phyloP scores from a whole-genome alignment of 2,329 filamentous ascomycete species.

The Phialophora expanda region DNA sequence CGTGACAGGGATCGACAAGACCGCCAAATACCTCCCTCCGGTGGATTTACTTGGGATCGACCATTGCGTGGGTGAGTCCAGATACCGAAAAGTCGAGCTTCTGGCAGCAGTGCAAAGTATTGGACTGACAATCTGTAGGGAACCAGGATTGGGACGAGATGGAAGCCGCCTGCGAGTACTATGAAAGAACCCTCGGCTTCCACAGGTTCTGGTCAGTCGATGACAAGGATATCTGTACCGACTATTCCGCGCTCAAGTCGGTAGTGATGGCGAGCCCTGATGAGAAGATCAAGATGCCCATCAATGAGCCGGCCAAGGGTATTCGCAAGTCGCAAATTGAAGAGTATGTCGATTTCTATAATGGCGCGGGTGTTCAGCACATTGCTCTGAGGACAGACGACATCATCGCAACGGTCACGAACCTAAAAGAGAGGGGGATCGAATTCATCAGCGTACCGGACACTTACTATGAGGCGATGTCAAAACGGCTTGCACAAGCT shows the following conservation, averaged over 20 bases:
- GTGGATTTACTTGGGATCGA: slow-evolving; percentile 79
- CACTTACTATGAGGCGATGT: slow-evolving; percentile 85
- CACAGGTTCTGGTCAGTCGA: slow-evolving; percentile 98
- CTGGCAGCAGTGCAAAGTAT: neutral
- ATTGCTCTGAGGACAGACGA: slow-evolving; percentile 83
- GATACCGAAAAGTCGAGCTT: neutral
- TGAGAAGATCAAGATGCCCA: slow-evolving; percentile 93
- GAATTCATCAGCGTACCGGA: slow-evolving; percentile 89
- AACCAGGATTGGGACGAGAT: slow-evolving; percentile 97
- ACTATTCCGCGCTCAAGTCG: slow-evolving; percentile 85
- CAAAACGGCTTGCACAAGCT: slow-evolving; percentile 69
- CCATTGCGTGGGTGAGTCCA: slow-evolving; percentile 77
- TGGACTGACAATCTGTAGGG: slow-evolving; percentile 22
- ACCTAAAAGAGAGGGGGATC: slow-evolving; percentile 82
- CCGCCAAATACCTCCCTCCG: slow-evolving; percentile 60
- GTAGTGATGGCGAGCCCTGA: slow-evolving; percentile 89
- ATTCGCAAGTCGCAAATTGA: slow-evolving; percentile 95
- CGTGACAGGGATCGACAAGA: slow-evolving; percentile 53
- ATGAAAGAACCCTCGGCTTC: slow-evolving; percentile 88
- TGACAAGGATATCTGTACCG: slow-evolving; percentile 88
- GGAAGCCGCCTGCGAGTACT: slow-evolving; percentile 70
- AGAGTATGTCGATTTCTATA: slow-evolving; percentile 89
- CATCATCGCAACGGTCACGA: slow-evolving; percentile 77
- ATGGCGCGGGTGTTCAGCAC: slow-evolving; percentile 88
- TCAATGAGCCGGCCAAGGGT: slow-evolving; percentile 91